phyloP scores from a whole-genome alignment of 345 rosid genomes.

The Kernera saxatilis region DNA sequence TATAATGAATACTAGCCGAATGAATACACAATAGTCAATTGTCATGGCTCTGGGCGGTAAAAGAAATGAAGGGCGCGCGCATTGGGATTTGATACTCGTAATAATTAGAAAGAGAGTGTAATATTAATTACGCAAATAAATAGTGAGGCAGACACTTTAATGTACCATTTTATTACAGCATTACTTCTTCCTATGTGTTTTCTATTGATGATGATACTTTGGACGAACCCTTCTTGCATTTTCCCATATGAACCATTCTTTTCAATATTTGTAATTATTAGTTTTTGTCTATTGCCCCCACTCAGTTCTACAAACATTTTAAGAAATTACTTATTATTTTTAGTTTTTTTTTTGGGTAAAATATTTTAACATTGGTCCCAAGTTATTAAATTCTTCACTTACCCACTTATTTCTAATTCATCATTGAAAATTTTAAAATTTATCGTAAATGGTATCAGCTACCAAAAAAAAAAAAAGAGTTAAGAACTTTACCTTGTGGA shows the following conservation, averaged over 20 bases:
- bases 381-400: neutral
- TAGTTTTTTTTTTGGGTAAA: too few species aligned
- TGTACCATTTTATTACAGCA: slow-evolving; percentile 1
- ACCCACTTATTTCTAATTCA: neutral
- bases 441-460: too few species aligned
- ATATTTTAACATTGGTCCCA: neutral
- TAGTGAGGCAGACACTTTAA: slow-evolving; percentile 21
- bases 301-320: neutral
- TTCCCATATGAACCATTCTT: neutral
- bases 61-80: slow-evolving; percentile 21
- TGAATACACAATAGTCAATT: too few species aligned
- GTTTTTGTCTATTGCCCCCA: neutral
- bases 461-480: neutral
- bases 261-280: slow-evolving; percentile 11
- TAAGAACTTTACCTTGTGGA: too few species aligned
- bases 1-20: neutral
- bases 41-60: slow-evolving; percentile 22
- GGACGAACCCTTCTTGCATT: slow-evolving; percentile 19
- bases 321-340: neutral
- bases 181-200: slow-evolving; percentile 3
- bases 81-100: slow-evolving; percentile 27
- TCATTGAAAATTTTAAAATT: too few species aligned
- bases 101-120: slow-evolving; percentile 24
- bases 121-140: slow-evolving; percentile 8
- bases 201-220: slow-evolving; percentile 16